Evolutionary conservation across 495 filamentous ascomycete species (phyloP).

Genomic region (Xylaria intraflava): DNA sequence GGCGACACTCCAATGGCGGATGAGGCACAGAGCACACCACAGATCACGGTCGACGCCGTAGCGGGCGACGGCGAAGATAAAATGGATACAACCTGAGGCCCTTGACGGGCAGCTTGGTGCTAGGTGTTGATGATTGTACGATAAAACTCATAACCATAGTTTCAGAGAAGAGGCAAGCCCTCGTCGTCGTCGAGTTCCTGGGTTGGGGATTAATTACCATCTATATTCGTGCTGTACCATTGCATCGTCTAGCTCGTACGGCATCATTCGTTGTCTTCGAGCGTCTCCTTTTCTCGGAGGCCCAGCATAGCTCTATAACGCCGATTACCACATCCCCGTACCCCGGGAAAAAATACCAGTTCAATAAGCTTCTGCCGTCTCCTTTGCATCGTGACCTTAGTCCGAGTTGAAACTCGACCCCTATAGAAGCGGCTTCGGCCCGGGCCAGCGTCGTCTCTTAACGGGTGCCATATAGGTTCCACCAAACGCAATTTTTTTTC

Average conservation of each 20-base stretch:
- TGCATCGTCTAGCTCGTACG: background rate
- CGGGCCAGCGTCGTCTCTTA: background rate
- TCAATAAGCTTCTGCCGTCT: background rate
- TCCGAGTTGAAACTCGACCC: background rate
- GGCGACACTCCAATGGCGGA: conserved; percentile 36
- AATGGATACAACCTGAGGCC: conserved; percentile 59
- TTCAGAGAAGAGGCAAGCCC: conserved; percentile 3
- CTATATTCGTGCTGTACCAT: background rate
- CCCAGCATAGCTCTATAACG: background rate
- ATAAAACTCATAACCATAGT: conserved; percentile 9
- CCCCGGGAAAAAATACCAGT: background rate
- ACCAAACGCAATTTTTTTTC: background rate
- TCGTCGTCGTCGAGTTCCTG: background rate
- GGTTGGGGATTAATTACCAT: background rate
- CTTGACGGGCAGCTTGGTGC: background rate
- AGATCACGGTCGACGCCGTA: conserved; percentile 47
- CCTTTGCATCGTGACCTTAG: background rate
- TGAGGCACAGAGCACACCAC: conserved; percentile 35
- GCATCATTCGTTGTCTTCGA: conserved; percentile 4
- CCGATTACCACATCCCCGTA: background rate
- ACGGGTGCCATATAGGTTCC: background rate
- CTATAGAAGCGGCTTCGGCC: background rate
- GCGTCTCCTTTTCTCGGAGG: background rate
- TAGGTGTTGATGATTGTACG: background rate
- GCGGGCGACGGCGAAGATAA: conserved; percentile 40